Evolutionary conservation across 2,329 filamentous ascomycete genomes (phyloP).

Genomic region (Ophiostoma montium): DNA sequence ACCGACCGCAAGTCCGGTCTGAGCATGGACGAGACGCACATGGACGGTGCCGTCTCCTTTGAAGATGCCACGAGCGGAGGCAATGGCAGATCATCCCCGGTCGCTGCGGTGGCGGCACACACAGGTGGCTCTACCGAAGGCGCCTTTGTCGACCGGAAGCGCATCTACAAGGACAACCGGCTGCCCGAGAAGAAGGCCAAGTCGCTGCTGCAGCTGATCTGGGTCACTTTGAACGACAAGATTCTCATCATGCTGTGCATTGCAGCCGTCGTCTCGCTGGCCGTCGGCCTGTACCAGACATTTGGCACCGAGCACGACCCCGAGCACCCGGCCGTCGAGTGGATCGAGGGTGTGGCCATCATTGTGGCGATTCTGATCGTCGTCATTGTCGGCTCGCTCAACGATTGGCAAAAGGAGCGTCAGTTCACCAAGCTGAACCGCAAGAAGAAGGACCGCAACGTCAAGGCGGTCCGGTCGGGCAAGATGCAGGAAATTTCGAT

Average conservation of each 20-base stretch:
- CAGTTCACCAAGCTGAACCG: slow-evolving; percentile 67
- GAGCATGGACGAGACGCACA: slow-evolving; percentile 55
- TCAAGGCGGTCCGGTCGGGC: slow-evolving; percentile 60
- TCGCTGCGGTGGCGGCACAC: slow-evolving; percentile 14
- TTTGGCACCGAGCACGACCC: slow-evolving; percentile 43
- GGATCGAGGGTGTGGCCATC: slow-evolving; percentile 72
- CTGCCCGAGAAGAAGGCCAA: slow-evolving; percentile 64
- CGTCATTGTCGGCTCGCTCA: slow-evolving; percentile 60
- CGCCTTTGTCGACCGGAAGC: slow-evolving; percentile 48
- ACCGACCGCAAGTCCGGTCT: slow-evolving; percentile 60
- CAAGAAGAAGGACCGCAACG: slow-evolving; percentile 61
- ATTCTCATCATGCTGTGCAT: slow-evolving; percentile 58
- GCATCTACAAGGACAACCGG: slow-evolving; percentile 58
- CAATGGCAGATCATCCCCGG: slow-evolving; percentile 16
- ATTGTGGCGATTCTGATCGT: slow-evolving; percentile 69
- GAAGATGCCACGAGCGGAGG: slow-evolving; percentile 46
- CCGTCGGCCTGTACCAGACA: slow-evolving; percentile 61
- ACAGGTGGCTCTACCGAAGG: slow-evolving; percentile 13
- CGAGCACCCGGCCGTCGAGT: slow-evolving; percentile 48
- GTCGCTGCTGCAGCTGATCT: slow-evolving; percentile 57
- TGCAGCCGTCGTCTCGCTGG: slow-evolving; percentile 59
- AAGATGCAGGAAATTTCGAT: slow-evolving; percentile 56
- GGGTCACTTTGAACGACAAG: slow-evolving; percentile 78
- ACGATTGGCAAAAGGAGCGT: slow-evolving; percentile 69
- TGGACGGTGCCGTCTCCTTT: slow-evolving; percentile 56